These are phyloP conservation scores for Colletotrichum sublineola DNA, from an alignment of 2,329 filamentous ascomycete genomes.

Conservation along the genomic window DNA sequence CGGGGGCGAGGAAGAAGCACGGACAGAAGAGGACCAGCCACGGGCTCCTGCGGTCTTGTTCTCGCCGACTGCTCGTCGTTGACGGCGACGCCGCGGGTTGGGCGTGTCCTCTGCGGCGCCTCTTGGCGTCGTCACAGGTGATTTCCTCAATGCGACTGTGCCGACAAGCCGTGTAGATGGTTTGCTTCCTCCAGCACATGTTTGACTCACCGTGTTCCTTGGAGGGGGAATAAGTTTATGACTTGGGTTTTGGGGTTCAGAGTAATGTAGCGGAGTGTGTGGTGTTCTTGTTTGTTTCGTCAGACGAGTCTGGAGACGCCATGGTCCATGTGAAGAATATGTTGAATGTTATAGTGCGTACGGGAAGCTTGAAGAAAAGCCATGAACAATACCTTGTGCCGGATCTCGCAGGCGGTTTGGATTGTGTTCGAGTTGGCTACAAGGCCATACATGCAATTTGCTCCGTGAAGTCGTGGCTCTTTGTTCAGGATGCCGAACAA, in stretches of 20 bases:
- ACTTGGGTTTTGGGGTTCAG: not conserved
- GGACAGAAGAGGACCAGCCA: slow-evolving; percentile 22
- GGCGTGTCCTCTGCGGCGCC: not conserved
- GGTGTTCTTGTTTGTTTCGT: not conserved
- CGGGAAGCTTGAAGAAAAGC: not conserved
- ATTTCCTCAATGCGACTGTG: slow-evolving; percentile 8
- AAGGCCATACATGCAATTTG: not conserved
- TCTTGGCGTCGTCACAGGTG: slow-evolving; percentile 12
- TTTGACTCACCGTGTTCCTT: not conserved
- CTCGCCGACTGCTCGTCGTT: not conserved
- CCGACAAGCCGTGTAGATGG: slow-evolving; percentile 19
- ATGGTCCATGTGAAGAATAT: not conserved
- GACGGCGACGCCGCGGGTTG: not conserved
- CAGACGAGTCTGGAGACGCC: not conserved
- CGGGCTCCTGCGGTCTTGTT: not conserved
- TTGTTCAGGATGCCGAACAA: not conserved
- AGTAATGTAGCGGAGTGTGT: not conserved
- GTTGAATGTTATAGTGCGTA: not conserved
- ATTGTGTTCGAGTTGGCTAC: not conserved
- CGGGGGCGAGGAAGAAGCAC: slow-evolving; percentile 9
- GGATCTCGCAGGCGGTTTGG: not conserved
- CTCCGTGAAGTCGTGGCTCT: not conserved
- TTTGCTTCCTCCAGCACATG: slow-evolving; percentile 37
- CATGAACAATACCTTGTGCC: not conserved
- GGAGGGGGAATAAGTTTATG: not conserved